phyloP scores from a whole-genome alignment of 1,139 yeast species.

The Lodderomyces pseudojiufengensis region DNA sequence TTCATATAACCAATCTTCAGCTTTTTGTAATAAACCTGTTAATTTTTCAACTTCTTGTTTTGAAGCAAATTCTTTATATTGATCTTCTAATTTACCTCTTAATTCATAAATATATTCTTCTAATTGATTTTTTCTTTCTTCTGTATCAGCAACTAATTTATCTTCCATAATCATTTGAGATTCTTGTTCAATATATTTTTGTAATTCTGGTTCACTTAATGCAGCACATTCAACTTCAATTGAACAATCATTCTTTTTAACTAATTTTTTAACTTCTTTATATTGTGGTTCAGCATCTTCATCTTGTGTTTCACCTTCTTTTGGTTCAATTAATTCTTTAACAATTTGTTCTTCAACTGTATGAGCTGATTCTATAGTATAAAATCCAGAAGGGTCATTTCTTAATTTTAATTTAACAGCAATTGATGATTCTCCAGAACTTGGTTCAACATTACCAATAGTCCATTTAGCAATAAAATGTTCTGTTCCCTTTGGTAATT shows the following conservation, averaged over 20 bases:
- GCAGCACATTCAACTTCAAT: slow-evolving; percentile 59
- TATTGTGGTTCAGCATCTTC: slow-evolving; percentile 75
- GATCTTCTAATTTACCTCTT: slow-evolving; percentile 95
- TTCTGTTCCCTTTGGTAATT: slow-evolving; percentile 70
- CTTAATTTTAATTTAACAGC: slow-evolving; percentile 92
- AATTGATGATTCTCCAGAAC: slow-evolving; percentile 71
- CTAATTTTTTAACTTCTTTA: slow-evolving; percentile 88
- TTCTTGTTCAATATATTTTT: slow-evolving; percentile 73
- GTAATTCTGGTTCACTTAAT: slow-evolving; percentile 55
- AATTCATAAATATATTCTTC: slow-evolving; percentile 98
- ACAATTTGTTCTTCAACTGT: slow-evolving; percentile 89
- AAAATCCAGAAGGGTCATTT: slow-evolving; percentile 95
- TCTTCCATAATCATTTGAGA: slow-evolving; percentile 82
- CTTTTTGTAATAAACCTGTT: slow-evolving; percentile 66
- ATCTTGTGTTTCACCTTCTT: slow-evolving; percentile 33
- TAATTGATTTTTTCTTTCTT: slow-evolving; percentile 95
- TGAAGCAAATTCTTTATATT: slow-evolving; percentile 82
- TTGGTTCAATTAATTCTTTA: slow-evolving; percentile 73
- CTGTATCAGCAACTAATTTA: slow-evolving; percentile 97
- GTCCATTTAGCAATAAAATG: slow-evolving; percentile 78
- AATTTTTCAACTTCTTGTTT: slow-evolving; percentile 86
- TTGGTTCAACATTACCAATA: slow-evolving; percentile 77
- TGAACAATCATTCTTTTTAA: slow-evolving; percentile 79
- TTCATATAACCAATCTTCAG: slow-evolving; percentile 98
- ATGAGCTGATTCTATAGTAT: slow-evolving; percentile 90